These are phyloP conservation scores for Scortechinia acanthostroma DNA, from an alignment of 2,329 filamentous ascomycete genomes.

Conservation along the genomic window DNA sequence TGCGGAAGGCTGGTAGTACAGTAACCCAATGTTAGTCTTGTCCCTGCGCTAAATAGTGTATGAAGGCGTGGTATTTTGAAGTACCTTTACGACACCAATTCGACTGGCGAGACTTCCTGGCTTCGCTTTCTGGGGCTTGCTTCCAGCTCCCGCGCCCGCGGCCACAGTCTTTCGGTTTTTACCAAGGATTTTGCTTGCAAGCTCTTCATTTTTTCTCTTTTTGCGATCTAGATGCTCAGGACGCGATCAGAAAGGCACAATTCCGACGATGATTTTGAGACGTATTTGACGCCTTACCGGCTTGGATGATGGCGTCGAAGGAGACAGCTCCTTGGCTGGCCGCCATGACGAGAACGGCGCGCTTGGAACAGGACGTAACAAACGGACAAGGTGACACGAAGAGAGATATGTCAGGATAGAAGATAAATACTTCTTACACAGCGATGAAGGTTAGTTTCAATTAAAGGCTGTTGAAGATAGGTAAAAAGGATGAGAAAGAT, in stretches of 20 bases:
- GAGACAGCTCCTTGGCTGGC: conserved; percentile 24
- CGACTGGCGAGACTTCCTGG: conserved; percentile 46
- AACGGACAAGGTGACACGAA: too few species aligned
- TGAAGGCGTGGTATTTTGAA: too few species aligned
- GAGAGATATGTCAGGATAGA: too few species aligned
- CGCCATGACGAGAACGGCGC: conserved; percentile 17
- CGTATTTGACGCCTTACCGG: conserved; percentile 21
- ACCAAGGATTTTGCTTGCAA: conserved; percentile 48
- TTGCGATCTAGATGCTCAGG: conserved; percentile 31
- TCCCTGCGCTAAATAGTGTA: too few species aligned
- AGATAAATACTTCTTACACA: too few species aligned
- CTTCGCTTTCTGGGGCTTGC: conserved; percentile 26
- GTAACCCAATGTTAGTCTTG: too few species aligned
- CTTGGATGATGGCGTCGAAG: conserved; percentile 41
- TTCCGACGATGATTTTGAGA: conserved; percentile 4
- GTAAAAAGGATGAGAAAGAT: too few species aligned
- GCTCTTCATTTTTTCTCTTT: conserved; percentile 42
- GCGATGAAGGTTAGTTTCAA: too few species aligned
- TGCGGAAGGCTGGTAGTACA: not conserved
- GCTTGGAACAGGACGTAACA: conserved; percentile 1
- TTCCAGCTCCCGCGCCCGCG: conserved; percentile 28
- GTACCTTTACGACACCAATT: conserved; percentile 47
- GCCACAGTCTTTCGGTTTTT: conserved; percentile 37
- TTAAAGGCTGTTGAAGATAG: too few species aligned
- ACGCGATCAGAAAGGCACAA: conserved; percentile 6